Evolutionary conservation across 2,329 filamentous ascomycete species (phyloP).

Genomic region (Hymenoscyphus infarciens): DNA sequence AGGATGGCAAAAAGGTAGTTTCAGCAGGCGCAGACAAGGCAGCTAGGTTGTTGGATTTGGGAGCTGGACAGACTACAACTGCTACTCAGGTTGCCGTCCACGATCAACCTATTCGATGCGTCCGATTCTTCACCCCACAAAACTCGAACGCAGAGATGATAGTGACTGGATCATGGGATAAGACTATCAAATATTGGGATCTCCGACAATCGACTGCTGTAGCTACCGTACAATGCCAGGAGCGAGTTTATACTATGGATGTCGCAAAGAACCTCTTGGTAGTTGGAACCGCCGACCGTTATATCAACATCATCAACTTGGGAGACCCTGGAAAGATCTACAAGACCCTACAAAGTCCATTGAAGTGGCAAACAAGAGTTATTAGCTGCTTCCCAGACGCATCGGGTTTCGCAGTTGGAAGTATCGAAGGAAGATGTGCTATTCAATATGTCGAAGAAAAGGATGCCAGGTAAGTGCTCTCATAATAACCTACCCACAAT

Average conservation of each 20-base stretch:
- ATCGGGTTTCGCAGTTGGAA: conserved; percentile 88
- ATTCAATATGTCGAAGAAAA: conserved; percentile 99
- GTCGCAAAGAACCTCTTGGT: conserved; percentile 85
- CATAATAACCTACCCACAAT: background rate
- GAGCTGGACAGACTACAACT: conserved; percentile 52
- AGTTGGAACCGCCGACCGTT: conserved; percentile 87
- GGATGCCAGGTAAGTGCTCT: conserved; percentile 60
- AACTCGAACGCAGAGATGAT: conserved; percentile 68
- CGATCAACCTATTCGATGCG: conserved; percentile 75
- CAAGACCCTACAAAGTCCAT: conserved; percentile 91
- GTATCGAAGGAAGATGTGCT: conserved; percentile 93
- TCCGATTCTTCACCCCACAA: conserved; percentile 71
- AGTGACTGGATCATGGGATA: conserved; percentile 90
- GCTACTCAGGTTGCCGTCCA: conserved; percentile 74
- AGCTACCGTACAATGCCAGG: conserved; percentile 64
- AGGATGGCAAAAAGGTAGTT: conserved; percentile 89
- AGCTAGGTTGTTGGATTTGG: conserved; percentile 82
- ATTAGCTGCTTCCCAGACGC: conserved; percentile 94
- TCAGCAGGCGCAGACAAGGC: conserved; percentile 89
- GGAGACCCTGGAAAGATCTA: conserved; percentile 86
- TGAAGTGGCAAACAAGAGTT: conserved; percentile 97
- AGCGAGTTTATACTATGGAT: conserved; percentile 88
- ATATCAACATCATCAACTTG: conserved; percentile 93
- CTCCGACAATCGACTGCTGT: conserved; percentile 63
- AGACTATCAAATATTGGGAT: conserved; percentile 89